Evolutionary conservation across 2,329 filamentous ascomycete genomes (phyloP).

Genomic region (Stagonosporopsis chrysanthemi): DNA sequence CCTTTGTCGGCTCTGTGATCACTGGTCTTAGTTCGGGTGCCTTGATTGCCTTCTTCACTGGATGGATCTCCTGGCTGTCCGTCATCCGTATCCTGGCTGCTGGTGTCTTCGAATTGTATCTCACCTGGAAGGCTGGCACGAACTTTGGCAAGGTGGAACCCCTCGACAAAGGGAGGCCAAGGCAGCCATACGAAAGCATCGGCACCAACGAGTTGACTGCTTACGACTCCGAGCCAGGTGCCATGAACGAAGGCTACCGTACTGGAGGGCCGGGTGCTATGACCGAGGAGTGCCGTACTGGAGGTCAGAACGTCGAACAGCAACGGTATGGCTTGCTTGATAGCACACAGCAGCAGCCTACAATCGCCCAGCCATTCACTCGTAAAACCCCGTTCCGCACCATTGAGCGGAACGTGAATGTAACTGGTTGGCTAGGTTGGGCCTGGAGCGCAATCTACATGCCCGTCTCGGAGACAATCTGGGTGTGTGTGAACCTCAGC

Average conservation of each 20-base stretch:
- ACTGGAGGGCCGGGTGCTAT: not conserved
- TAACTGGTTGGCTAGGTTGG: constrained; percentile 16
- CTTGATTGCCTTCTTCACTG: constrained; percentile 7
- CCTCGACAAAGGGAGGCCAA: not conserved
- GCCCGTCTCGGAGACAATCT: constrained; percentile 19
- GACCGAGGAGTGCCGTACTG: not conserved
- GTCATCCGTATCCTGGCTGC: constrained; percentile 3
- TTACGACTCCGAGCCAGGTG: no score
- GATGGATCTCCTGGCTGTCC: constrained; percentile 3
- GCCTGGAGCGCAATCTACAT: constrained; percentile 21
- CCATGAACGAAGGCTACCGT: not conserved
- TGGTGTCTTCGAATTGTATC: not conserved
- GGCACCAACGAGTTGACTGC: not conserved
- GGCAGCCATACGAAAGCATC: not conserved
- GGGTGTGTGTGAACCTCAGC: constrained; percentile 8
- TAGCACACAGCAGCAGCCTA: not conserved
- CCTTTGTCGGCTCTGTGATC: constrained; percentile 5
- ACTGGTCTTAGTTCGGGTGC: constrained; percentile 2
- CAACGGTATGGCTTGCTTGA: not conserved
- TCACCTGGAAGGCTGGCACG: not conserved
- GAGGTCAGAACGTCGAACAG: not conserved
- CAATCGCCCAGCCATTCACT: not conserved
- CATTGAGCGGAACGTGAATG: not conserved
- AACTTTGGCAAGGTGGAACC: not conserved
- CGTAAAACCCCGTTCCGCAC: not conserved